A percentile compares a stretch with the other conserved stretches of the same genome.
Conservation (phyloP, 2,329 filamentous ascomycete genomes). For the Fusarium gaditjirri region DNA sequence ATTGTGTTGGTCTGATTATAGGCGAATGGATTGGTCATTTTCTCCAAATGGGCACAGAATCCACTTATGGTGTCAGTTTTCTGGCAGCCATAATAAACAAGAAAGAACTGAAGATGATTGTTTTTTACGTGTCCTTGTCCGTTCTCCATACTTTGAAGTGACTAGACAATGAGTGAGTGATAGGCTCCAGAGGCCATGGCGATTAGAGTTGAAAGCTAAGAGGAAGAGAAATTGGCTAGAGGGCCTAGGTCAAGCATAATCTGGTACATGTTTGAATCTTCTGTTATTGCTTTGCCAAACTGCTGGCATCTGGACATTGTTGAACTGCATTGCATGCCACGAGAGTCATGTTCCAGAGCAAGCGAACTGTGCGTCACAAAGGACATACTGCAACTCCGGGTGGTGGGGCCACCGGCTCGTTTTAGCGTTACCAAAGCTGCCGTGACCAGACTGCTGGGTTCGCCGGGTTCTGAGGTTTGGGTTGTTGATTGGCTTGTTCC, state of each 20-base stretch:
- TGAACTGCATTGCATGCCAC: not conserved
- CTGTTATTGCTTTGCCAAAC: not conserved
- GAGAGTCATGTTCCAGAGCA: not conserved
- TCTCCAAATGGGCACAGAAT: not conserved
- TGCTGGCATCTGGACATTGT: not conserved
- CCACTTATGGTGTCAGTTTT: not conserved
- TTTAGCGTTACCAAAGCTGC: slow-evolving; percentile 47
- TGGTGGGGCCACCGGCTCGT: slow-evolving; percentile 43
- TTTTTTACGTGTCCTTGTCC: not conserved
- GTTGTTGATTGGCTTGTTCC: slow-evolving; percentile 39
- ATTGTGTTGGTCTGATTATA: not conserved
- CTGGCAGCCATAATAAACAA: not conserved
- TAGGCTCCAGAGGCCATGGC: not conserved
- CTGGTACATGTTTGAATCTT: not conserved
- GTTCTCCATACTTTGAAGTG: not conserved
- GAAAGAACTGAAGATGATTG: not conserved
- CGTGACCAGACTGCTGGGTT: slow-evolving; percentile 50
- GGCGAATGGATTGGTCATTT: not conserved
- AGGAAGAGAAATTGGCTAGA: not conserved
- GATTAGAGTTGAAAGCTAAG: not conserved
- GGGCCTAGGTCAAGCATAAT: not conserved
- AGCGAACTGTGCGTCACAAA: slow-evolving; percentile 26
- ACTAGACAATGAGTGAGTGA: not conserved
- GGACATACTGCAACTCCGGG: slow-evolving; percentile 28
- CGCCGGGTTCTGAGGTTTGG: slow-evolving; percentile 39